Evolutionary conservation across 2,329 filamentous ascomycete genomes (phyloP), one percentile per base, ranked within the genome.

Genomic region (Colletotrichum sp.): DNA sequence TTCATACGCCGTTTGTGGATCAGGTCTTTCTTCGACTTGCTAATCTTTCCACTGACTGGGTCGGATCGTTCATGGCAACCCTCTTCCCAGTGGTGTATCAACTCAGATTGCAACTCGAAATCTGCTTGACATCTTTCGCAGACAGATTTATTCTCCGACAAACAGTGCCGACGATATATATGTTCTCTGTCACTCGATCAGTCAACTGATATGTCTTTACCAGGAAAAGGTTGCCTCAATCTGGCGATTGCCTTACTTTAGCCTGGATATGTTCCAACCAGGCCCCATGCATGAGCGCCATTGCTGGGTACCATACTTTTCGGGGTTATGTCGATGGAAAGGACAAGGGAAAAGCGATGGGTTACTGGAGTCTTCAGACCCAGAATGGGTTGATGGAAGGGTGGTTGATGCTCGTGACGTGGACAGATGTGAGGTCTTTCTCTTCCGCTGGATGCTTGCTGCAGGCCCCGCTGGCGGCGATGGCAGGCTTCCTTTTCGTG

Each of bases 251-350:
- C 36, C 36, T 44, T 44, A 44, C 39, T 44, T 44, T 3, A 44
- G 5, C 6, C 39, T 44, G 5, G 18, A 1, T 44, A 44, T 44
- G 6, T 1, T 44, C 39, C 39, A 44, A 3, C 39, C 39, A 12
- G 39, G 39, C 0, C 39, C 39, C 39, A 44, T 44, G 18, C 39
- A 44, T 3, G 39, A 18, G 39, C 39, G 16, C 39, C 39, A 44
- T 1, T 6, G 39, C 3, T n/a, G 16, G 18, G 39, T n/a, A 10
- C 18, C 2, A 5, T 10, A 44, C 39, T 44, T 6, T 8, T 3
- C 18, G 0, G 18, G 39, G 18, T 44, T 2, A n/a, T 6, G 39
- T 0, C 6, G 16, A n/a, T 44, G 6, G 6, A 44, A 44, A 0
- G 39, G 39, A 6, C 39, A 44, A 44, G 39, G 36, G 7, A 39